Percentiles rank a stretch among this genome's conserved stretches.
Conservation (phyloP, 148 eudicot species). For the Beta vulgaris region DNA sequence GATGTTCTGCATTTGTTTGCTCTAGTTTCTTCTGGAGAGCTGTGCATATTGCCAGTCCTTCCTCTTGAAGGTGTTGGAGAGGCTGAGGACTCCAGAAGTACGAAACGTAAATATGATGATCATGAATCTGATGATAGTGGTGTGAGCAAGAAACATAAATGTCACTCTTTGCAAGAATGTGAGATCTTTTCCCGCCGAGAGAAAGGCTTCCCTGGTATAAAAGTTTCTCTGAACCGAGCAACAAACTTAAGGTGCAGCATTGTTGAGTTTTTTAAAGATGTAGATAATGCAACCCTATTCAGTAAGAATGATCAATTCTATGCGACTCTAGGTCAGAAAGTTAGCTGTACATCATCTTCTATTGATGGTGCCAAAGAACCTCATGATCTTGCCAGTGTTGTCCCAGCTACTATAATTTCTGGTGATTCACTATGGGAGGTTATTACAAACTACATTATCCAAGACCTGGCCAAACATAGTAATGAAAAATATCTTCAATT, state of each 20-base stretch:
- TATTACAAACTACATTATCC: conserved; percentile 52
- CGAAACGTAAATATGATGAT: conserved; percentile 60
- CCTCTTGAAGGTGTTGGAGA: conserved; percentile 93
- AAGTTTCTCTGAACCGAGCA: conserved; percentile 49
- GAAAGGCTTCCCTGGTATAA: conserved; percentile 96
- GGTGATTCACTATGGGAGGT: conserved; percentile 74
- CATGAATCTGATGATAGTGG: conserved; percentile 33
- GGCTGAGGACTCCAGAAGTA: conserved; percentile 66
- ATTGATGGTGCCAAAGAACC: conserved; percentile 37
- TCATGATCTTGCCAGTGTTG: conserved; percentile 38
- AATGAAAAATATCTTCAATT: conserved; percentile 30
- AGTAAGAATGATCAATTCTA: conserved; percentile 41
- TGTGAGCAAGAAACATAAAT: conserved; percentile 44
- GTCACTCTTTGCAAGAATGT: conserved; percentile 41
- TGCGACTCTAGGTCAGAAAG: conserved; percentile 32
- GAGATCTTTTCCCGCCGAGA: conserved; percentile 67
- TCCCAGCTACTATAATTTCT: conserved; percentile 29
- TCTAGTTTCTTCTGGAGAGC: conserved; percentile 67
- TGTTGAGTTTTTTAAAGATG: conserved; percentile 46
- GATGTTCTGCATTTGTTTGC: conserved; percentile 67
- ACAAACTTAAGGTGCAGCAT: conserved; percentile 39
- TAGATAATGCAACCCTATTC: conserved; percentile 19
- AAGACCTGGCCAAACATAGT: conserved; percentile 33
- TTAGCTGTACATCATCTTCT: conserved; percentile 24
- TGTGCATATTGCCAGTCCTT: conserved; percentile 62